Base-by-base conservation (phyloP, 208 protist species). In the Acanthamoeba royreba region DNA sequence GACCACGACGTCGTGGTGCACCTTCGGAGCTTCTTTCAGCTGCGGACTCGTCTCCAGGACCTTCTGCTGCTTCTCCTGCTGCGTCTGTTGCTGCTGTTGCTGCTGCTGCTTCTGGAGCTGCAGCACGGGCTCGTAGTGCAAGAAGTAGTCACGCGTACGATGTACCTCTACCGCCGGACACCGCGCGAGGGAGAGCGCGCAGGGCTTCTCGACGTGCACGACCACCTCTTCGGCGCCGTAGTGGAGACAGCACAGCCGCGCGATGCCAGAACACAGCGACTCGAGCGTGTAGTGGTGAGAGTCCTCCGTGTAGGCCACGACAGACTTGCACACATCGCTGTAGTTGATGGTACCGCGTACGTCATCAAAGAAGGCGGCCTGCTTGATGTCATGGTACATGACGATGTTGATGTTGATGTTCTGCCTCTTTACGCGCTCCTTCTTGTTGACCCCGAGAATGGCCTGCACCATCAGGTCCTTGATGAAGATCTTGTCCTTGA, bases 271-370 rank as follows among this genome's bases (percentile, higher is more conserved):
- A 31, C 92, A 90, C 1, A 96, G 69, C 28, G 87, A 88, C 58
- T 95, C 95, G 7, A 95, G 86, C 77, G 94, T 96, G 85, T 93
- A 94, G 69, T 94, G 94, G 61, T 95, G 94, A 43, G 94, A 95
- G 46, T 93, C 93, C 63, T 95, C 94, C 15, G 90, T 72, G 86
- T 95, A 95, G 35, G 94, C 91, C 52, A 74, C 33, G 43, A 95
- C 58, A 5, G 94, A 61, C 88, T 94, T 96, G 58, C 91, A 94
- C 17, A 96, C 42, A n/a, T 86, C 81, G 61, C 87, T 93, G 94
- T 96, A 96, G 7, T 77, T 91, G 47, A 96, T 93, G 2, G 94
- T 96, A 52, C 94, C 31, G 46, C 52, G 35, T 15, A 96, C 93
- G 19, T 81, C 92, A 63, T 96, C 94, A 25, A 87, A 72, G 8